Conservation (phyloP, 2,329 filamentous ascomycete genomes). For the Epichloe uncinata region DNA sequence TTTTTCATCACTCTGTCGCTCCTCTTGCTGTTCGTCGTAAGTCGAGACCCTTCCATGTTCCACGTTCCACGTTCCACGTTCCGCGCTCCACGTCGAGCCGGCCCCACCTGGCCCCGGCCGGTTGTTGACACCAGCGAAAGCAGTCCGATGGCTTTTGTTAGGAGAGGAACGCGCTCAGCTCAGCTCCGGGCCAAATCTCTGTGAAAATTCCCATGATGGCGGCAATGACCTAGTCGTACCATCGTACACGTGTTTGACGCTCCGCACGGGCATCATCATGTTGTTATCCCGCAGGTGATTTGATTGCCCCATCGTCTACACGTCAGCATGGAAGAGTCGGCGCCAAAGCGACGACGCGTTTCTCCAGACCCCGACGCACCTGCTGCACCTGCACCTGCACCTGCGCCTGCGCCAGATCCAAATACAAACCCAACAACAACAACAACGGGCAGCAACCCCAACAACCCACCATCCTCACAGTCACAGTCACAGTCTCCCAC, state of each 20-base stretch:
- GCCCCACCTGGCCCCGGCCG: not conserved
- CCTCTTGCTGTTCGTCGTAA: not conserved
- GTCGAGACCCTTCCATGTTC: not conserved
- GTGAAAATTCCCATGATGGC: not conserved
- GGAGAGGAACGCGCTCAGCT: constrained; percentile 2
- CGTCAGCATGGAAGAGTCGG: constrained; percentile 35
- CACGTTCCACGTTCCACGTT: not conserved
- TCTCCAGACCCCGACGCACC: constrained; percentile 4
- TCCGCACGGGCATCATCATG: constrained; percentile 3
- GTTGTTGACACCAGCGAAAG: not conserved
- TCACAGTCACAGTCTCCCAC: constrained; percentile 4
- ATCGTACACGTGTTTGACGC: not conserved
- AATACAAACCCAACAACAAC: not conserved
- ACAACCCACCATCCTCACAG: constrained; percentile 4
- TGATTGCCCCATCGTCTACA: not conserved
- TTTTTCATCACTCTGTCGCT: not conserved
- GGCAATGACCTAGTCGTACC: not conserved
- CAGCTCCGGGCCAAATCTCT: no score
- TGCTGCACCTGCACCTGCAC: not conserved
- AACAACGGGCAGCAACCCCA: not conserved
- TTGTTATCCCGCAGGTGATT: not conserved
- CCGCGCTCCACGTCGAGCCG: not conserved
- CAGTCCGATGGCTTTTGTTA: constrained; percentile 1
- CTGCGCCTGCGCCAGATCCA: not conserved
- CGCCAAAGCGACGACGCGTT: constrained; percentile 34